A percentile compares a stretch with the other conserved stretches of the same genome.
phyloP scores from a whole-genome alignment of 768 basidiomycete species.

The Pleurotus tuber-regium region DNA sequence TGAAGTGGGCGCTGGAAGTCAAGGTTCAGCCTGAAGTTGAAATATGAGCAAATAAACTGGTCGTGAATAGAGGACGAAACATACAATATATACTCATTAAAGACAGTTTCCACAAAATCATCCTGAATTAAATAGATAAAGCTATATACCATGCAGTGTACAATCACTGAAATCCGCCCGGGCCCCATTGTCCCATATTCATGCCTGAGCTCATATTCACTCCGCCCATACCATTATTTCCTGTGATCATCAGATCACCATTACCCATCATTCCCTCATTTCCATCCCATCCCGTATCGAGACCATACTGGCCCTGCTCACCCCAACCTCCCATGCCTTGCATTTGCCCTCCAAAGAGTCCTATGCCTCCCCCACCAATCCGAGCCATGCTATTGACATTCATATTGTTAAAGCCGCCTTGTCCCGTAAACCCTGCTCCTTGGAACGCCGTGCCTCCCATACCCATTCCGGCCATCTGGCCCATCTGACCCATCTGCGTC shows the following conservation, averaged over 20 bases:
- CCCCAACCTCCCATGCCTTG: conserved; percentile 25
- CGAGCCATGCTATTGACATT: conserved; percentile 33
- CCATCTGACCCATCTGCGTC: conserved; percentile 27
- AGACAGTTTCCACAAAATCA: too few relatives aligned
- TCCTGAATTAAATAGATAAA: neutral
- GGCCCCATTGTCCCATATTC: conserved; percentile 38
- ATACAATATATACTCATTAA: neutral
- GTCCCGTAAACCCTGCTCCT: conserved; percentile 19
- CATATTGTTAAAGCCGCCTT: conserved; percentile 18
- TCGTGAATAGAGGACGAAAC: neutral
- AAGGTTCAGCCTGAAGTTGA: too few relatives aligned
- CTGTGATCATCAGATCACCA: conserved; percentile 19
- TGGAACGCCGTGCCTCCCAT: conserved; percentile 29
- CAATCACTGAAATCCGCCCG: conserved; percentile 20
- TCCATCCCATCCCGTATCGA: conserved; percentile 29
- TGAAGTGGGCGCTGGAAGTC: too few relatives aligned
- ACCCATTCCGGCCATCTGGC: conserved; percentile 25
- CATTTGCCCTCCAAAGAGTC: conserved; percentile 22
- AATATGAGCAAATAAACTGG: too few relatives aligned
- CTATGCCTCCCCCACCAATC: conserved; percentile 22
- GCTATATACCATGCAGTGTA: too few relatives aligned
- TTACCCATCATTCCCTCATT: conserved; percentile 33
- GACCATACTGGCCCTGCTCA: conserved; percentile 28
- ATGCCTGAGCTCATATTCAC: conserved; percentile 43
- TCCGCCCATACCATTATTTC: conserved; percentile 34